phyloP scores from a whole-genome alignment of 345 rosid genomes.

The Anacardium occidentale region DNA sequence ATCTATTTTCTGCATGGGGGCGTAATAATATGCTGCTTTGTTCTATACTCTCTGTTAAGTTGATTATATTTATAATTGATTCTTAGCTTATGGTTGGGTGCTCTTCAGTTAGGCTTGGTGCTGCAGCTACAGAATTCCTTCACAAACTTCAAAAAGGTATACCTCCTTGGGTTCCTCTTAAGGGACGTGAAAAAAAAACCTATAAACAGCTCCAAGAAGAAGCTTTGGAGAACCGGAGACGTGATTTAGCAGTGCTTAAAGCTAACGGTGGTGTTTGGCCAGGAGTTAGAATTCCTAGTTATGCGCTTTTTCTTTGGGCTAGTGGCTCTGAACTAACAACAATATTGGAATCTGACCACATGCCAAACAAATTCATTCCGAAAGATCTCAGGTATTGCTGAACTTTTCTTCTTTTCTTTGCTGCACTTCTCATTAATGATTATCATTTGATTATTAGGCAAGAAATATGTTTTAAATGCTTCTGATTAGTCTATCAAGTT shows the following conservation, averaged over 20 bases:
- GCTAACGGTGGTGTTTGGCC: slow-evolving; percentile 95
- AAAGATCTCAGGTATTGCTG: slow-evolving; percentile 66
- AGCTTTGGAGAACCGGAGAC: slow-evolving; percentile 75
- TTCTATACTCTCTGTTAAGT: background rate
- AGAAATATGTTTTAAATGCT: background rate
- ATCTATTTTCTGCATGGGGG: background rate
- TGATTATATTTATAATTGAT: slow-evolving; percentile 6
- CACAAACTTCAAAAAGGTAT: slow-evolving; percentile 90
- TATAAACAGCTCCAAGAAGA: slow-evolving; percentile 80
- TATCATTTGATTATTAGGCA: slow-evolving; percentile 4
- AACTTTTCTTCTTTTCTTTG: background rate
- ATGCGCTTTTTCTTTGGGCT: slow-evolving; percentile 93
- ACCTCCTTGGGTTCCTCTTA: slow-evolving; percentile 82
- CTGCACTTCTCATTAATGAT: slow-evolving; percentile 6
- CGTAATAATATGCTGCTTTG: background rate
- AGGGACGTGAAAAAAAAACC: slow-evolving; percentile 73
- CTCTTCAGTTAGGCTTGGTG: slow-evolving; percentile 79
- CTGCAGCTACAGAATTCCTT: slow-evolving; percentile 76
- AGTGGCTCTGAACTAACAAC: slow-evolving; percentile 82
- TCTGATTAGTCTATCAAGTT: background rate
- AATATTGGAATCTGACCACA: slow-evolving; percentile 71
- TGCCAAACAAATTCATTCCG: slow-evolving; percentile 94
- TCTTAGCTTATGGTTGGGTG: slow-evolving; percentile 15
- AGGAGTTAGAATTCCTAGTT: slow-evolving; percentile 80
- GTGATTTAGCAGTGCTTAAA: slow-evolving; percentile 80